A percentile compares a stretch with the other conserved stretches of the same genome.
Evolutionary conservation across 352 stramenopile genomes (phyloP).

Genomic region (Phytophthora megakarya): DNA sequence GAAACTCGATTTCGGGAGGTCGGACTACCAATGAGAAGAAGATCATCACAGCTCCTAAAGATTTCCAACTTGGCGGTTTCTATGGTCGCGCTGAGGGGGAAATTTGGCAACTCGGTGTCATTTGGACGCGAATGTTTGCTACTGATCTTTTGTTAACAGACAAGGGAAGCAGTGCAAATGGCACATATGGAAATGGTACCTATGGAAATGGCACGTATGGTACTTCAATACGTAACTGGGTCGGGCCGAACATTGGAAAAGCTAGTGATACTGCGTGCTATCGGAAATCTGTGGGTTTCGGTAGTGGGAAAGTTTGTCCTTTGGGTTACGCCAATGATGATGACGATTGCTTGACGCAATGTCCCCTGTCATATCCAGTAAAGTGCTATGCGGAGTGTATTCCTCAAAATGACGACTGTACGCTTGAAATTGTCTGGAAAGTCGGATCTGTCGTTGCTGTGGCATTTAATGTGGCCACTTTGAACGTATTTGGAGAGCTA

Average conservation of each 20-base stretch:
- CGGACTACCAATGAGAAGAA: neutral
- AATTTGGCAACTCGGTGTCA: slow-evolving; percentile 2
- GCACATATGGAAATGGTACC: too few relatives aligned
- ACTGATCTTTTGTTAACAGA: too few relatives aligned
- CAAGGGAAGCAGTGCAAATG: too few relatives aligned
- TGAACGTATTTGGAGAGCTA: slow-evolving; percentile 20
- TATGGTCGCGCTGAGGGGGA: slow-evolving; percentile 1
- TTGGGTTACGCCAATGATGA: slow-evolving; percentile 19
- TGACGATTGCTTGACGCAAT: slow-evolving; percentile 25
- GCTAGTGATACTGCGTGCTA: too few relatives aligned
- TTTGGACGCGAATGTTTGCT: too few relatives aligned
- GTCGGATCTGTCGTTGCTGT: slow-evolving; percentile 2
- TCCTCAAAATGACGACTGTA: slow-evolving; percentile 16
- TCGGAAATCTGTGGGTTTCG: slow-evolving; percentile 8
- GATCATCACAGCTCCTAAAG: slow-evolving; percentile 4
- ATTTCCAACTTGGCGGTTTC: slow-evolving; percentile 10
- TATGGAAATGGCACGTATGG: too few relatives aligned
- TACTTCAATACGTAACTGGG: slow-evolving; percentile 39
- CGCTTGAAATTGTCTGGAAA: slow-evolving; percentile 9
- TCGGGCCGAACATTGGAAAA: slow-evolving; percentile 17
- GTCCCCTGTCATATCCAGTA: slow-evolving; percentile 48
- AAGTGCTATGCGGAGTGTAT: slow-evolving; percentile 15
- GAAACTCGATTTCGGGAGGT: slow-evolving; percentile 17
- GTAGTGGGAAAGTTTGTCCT: slow-evolving; percentile 13
- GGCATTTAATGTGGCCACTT: slow-evolving; percentile 25